These are phyloP conservation scores for Lepiota subincarnata DNA, from an alignment of 768 basidiomycete genomes.

Conservation along the genomic window DNA sequence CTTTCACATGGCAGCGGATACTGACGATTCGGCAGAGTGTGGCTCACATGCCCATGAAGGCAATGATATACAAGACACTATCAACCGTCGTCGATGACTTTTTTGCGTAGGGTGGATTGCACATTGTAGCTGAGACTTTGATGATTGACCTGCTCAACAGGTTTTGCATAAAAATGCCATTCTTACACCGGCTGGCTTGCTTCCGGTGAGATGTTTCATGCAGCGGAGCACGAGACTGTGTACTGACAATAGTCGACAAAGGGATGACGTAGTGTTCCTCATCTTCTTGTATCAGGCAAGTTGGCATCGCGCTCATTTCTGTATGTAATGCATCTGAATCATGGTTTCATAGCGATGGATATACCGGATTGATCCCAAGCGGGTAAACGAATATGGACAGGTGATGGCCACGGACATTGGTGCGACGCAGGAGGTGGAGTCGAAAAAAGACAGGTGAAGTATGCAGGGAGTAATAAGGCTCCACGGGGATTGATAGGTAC, in stretches of 20 bases:
- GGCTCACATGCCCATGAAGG: conserved; percentile 98
- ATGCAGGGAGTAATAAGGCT: conserved; percentile 5
- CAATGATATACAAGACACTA: conserved; percentile 93
- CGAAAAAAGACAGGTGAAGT: conserved; percentile 51
- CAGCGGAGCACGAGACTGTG: conserved; percentile 18
- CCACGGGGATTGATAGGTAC: conserved; percentile 11
- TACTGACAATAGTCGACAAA: conserved; percentile 21
- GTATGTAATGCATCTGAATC: conserved; percentile 17
- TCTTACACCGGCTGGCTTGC: conserved; percentile 85
- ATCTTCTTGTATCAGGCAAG: conserved; percentile 89
- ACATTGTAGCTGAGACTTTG: conserved; percentile 13
- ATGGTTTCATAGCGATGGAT: conserved; percentile 76
- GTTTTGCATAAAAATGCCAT: conserved; percentile 96
- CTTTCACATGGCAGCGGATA: conserved; percentile 5
- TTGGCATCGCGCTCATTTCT: conserved; percentile 5
- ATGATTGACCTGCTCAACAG: conserved; percentile 32
- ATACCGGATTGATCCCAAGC: conserved; percentile 91
- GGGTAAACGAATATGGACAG: conserved; percentile 96
- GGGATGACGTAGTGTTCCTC: conserved; percentile 88
- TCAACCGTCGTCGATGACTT: conserved; percentile 91
- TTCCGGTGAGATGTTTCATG: conserved; percentile 47
- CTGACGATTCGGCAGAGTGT: conserved; percentile 58
- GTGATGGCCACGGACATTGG: conserved; percentile 54
- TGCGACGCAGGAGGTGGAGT: conserved; percentile 35
- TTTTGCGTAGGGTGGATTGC: conserved; percentile 63